phyloP scores from a whole-genome alignment of 2,329 filamentous ascomycete genomes.

The Colletotrichum sp. region DNA sequence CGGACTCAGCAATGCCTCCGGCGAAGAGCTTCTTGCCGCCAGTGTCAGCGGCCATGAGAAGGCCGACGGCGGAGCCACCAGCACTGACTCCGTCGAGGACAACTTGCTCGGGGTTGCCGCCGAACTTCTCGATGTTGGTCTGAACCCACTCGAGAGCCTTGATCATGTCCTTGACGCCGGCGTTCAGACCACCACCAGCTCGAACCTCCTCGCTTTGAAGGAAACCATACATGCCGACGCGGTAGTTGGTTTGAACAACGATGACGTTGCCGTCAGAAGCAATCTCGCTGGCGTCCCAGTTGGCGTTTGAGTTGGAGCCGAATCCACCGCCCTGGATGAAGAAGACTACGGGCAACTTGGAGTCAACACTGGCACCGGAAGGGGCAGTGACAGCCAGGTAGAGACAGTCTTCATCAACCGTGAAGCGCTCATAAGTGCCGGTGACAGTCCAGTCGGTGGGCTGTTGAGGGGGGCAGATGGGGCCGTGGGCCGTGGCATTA shows the following conservation, averaged over 20 bases:
- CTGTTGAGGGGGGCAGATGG: slow-evolving; percentile 35
- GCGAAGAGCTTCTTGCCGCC: slow-evolving; percentile 57
- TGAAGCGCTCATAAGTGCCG: slow-evolving; percentile 18
- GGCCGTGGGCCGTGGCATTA: slow-evolving; percentile 46
- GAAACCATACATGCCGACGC: slow-evolving; percentile 78
- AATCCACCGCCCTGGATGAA: slow-evolving; percentile 68
- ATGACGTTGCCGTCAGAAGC: slow-evolving; percentile 65
- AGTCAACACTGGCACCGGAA: slow-evolving; percentile 48
- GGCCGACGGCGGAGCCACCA: slow-evolving; percentile 67
- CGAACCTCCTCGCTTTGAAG: slow-evolving; percentile 43
- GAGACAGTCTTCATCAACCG: slow-evolving; percentile 69
- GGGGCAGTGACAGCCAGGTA: slow-evolving; percentile 71
- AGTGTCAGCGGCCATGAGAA: slow-evolving; percentile 65
- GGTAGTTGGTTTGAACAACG: slow-evolving; percentile 78
- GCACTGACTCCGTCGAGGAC: slow-evolving; percentile 73
- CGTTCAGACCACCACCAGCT: slow-evolving; percentile 11
- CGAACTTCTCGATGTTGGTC: slow-evolving; percentile 69
- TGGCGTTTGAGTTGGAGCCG: slow-evolving; percentile 50
- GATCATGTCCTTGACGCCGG: slow-evolving; percentile 25
- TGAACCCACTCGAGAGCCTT: slow-evolving; percentile 75
- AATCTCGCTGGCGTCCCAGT: slow-evolving; percentile 67
- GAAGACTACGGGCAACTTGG: slow-evolving; percentile 68
- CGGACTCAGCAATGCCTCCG: slow-evolving; percentile 54
- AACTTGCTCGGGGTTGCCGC: slow-evolving; percentile 72
- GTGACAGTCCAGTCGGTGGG: slow-evolving; percentile 22